phyloP scores from a whole-genome alignment of 2,329 filamentous ascomycete genomes.

The Fonsecaea pugnacius region DNA sequence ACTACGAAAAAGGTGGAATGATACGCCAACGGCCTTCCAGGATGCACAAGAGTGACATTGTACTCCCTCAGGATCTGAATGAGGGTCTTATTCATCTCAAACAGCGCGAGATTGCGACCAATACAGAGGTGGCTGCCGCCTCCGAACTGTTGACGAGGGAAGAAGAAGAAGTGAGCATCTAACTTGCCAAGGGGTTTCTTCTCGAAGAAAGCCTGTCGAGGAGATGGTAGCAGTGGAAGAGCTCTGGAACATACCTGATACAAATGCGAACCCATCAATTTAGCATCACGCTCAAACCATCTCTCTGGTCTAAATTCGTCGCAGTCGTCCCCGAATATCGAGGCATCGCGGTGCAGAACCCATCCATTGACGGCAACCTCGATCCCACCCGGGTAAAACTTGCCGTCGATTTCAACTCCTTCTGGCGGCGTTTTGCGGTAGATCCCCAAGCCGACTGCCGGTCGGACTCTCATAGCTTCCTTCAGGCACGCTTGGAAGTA shows the following conservation, averaged over 20 bases:
- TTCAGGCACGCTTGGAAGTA: slow-evolving; percentile 37
- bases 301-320: slow-evolving; percentile 51
- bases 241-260: slow-evolving; percentile 53
- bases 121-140: slow-evolving; percentile 62
- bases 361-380: slow-evolving; percentile 42
- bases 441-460: slow-evolving; percentile 39
- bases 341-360: slow-evolving; percentile 49
- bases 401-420: slow-evolving; percentile 33
- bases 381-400: slow-evolving; percentile 31
- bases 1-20: slow-evolving; percentile 65
- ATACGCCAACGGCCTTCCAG: slow-evolving; percentile 55
- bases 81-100: slow-evolving; percentile 65
- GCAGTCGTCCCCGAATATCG: slow-evolving; percentile 48
- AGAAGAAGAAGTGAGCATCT: not conserved
- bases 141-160: slow-evolving; percentile 48
- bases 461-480: slow-evolving; percentile 36
- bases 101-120: slow-evolving; percentile 59
- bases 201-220: not conserved
- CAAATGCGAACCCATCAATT: slow-evolving; percentile 60
- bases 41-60: slow-evolving; percentile 57
- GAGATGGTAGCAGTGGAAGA: not conserved
- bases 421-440: slow-evolving; percentile 39
- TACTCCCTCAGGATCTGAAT: slow-evolving; percentile 60
- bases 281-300: slow-evolving; percentile 47
- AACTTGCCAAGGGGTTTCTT: not conserved